Evolutionary conservation across 2,329 filamentous ascomycete species (phyloP).

Genomic region (Clarireedia hainanense): DNA sequence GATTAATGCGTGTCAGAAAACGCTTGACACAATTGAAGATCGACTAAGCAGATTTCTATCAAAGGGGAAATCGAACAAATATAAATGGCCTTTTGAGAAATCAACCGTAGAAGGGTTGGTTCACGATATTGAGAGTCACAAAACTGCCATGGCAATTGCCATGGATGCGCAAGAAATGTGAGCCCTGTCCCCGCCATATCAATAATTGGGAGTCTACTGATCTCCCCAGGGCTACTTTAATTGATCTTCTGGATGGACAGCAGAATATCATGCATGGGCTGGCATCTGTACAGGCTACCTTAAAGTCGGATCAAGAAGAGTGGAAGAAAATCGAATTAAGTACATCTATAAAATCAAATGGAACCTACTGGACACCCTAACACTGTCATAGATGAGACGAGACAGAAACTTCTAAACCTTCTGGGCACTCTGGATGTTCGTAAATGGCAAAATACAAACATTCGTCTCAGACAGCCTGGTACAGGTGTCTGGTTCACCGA

Average conservation of each 20-base stretch:
- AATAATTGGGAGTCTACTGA: neutral
- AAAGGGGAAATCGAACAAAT: neutral
- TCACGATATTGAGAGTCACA: constrained; percentile 13
- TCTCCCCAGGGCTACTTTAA: neutral
- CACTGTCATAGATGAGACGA: neutral
- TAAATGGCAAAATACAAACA: constrained; percentile 9
- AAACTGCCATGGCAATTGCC: constrained; percentile 13
- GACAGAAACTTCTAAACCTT: constrained; percentile 6
- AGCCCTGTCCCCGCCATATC: neutral
- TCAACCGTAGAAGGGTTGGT: constrained; percentile 5
- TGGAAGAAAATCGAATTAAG: neutral
- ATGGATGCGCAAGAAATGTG: constrained; percentile 11
- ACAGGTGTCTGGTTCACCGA: constrained; percentile 20
- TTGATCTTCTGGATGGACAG: neutral
- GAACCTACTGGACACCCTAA: neutral
- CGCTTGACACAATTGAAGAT: constrained; percentile 6
- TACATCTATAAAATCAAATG: neutral
- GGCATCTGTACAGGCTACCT: neutral
- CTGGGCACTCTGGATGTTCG: constrained; percentile 7
- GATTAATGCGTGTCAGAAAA: constrained; percentile 13
- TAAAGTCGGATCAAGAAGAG: neutral
- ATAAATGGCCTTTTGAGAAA: constrained; percentile 15
- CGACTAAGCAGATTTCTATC: constrained; percentile 1
- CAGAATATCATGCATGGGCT: neutral
- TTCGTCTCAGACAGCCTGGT: constrained; percentile 12